Base-by-base conservation (phyloP, 2,329 filamentous ascomycete genomes). In the Bertia moriformis region DNA sequence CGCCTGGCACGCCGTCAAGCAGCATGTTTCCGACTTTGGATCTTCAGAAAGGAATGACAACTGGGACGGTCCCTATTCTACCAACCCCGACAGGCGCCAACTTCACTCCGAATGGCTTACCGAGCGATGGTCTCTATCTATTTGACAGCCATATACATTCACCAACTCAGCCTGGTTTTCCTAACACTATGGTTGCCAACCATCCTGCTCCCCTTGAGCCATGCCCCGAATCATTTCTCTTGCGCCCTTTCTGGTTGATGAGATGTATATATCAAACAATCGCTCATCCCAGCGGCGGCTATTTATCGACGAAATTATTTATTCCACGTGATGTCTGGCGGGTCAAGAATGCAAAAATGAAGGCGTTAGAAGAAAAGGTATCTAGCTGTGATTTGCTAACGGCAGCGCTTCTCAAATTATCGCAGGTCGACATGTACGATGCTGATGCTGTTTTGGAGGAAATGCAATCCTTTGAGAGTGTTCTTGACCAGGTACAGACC, bases 211-310 rank as follows among this genome's bases (percentile, higher is more conserved):
- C 86, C 0, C 69, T 98, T 4, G 91, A 98, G 52, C 83, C 91
- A 3, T 98, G 93, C 54, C 91, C 91, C 1, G 84, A 82, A 24
- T 86, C 93, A 30, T 79, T 81, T 43, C 70, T 95, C 50, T 68
- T 96, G n/a, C 78, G 91, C 15, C 93, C 91, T 2, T 98, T 95
- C 58, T 98, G 91, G 91, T 67, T 98, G 35, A 94, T 98, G 85
- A 78, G 91, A 40, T 88, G 83, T 44, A 69, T 98, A 18, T 93
- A 91, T 53, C 86, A 95, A 55, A 94, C 88, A 0, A 75, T 98
- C 35, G 82, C 80, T 14, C 89, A 98, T 51, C 86, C 89, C 2
- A 78, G 86, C 18, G 91, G 91, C 27, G 91, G 88, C 14, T 98
- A 95, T 53, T 54, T 98, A 15, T 93, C 88, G 39, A 89, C 79